Percentiles rank a stretch among this genome's conserved stretches.
Evolutionary conservation across 108 stramenopile genomes (phyloP).

Genomic region (Nitzschia palea): DNA sequence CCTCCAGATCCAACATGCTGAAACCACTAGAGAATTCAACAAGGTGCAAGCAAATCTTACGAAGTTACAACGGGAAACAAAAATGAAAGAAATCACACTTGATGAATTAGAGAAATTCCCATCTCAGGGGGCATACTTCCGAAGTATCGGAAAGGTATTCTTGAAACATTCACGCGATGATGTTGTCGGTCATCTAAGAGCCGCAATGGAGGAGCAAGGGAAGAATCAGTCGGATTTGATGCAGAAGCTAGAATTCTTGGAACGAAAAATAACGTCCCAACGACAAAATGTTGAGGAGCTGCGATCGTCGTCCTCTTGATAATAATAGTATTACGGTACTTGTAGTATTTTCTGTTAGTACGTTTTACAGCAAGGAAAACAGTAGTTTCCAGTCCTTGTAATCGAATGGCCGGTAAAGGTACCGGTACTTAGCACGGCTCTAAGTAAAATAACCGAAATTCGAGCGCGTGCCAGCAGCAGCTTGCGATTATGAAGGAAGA

Average conservation of each 20-base stretch:
- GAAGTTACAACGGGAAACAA: slow-evolving; percentile 56
- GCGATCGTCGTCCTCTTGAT: too few species aligned
- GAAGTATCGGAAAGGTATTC: slow-evolving; percentile 84
- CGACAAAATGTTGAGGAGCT: slow-evolving; percentile 81
- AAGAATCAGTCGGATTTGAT: slow-evolving; percentile 60
- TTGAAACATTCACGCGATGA: slow-evolving; percentile 54
- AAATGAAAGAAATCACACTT: slow-evolving; percentile 65
- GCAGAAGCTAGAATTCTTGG: slow-evolving; percentile 80
- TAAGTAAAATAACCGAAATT: too few species aligned
- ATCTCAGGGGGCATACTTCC: slow-evolving; percentile 54
- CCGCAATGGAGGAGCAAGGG: slow-evolving; percentile 39
- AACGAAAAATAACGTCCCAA: slow-evolving; percentile 78
- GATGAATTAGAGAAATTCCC: slow-evolving; percentile 64
- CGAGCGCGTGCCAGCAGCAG: too few species aligned
- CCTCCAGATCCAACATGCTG: slow-evolving; percentile 64
- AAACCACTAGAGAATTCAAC: slow-evolving; percentile 75
- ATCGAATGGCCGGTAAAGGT: too few species aligned
- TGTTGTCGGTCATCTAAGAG: slow-evolving; percentile 59
- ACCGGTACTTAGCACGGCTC: too few species aligned
- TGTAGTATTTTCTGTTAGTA: too few species aligned
- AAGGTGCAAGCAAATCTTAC: slow-evolving; percentile 62
- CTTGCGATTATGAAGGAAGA: too few species aligned
- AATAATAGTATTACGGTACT: too few species aligned
- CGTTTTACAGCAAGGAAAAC: too few species aligned
- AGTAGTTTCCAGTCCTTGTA: too few species aligned